A percentile compares a stretch with the other conserved stretches of the same genome.
These are phyloP conservation scores for Rhodotorula babjevae DNA, from an alignment of 768 basidiomycete genomes.

Conservation along the genomic window DNA sequence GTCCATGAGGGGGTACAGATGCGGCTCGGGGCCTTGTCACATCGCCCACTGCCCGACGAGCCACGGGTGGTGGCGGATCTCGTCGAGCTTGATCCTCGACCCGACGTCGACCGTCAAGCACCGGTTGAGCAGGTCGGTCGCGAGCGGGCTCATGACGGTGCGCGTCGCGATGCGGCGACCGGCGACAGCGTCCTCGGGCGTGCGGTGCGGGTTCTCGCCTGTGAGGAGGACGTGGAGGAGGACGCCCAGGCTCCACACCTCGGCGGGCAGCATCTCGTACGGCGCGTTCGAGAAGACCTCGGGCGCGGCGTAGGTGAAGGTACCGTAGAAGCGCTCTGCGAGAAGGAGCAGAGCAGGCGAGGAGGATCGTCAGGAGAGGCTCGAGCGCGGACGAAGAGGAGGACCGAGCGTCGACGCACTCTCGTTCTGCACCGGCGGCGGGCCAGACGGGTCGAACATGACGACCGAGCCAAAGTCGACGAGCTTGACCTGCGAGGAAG, in stretches of 20 bases:
- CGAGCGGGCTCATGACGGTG: neutral
- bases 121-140: neutral
- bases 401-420: neutral
- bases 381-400: neutral
- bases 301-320: slow-evolving; percentile 35
- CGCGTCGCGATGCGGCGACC: neutral
- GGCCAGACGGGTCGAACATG: slow-evolving; percentile 59
- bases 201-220: slow-evolving; percentile 47
- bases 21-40: neutral
- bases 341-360: slow-evolving; percentile 39
- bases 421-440: slow-evolving; percentile 52
- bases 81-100: slow-evolving; percentile 10
- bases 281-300: slow-evolving; percentile 47
- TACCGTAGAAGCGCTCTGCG: slow-evolving; percentile 40
- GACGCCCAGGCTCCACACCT: slow-evolving; percentile 51
- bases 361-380: no score
- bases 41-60: neutral
- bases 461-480: slow-evolving; percentile 92
- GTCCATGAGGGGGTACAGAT: neutral
- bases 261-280: slow-evolving; percentile 48
- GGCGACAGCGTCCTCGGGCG: slow-evolving; percentile 8
- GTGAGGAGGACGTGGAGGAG: slow-evolving; percentile 49
- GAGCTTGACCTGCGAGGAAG: slow-evolving; percentile 61
- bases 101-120: slow-evolving; percentile 6
- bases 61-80: slow-evolving; percentile 15